Base-by-base conservation (phyloP, 352 stramenopile genomes). In the Globisporangium recalcitrans region DNA sequence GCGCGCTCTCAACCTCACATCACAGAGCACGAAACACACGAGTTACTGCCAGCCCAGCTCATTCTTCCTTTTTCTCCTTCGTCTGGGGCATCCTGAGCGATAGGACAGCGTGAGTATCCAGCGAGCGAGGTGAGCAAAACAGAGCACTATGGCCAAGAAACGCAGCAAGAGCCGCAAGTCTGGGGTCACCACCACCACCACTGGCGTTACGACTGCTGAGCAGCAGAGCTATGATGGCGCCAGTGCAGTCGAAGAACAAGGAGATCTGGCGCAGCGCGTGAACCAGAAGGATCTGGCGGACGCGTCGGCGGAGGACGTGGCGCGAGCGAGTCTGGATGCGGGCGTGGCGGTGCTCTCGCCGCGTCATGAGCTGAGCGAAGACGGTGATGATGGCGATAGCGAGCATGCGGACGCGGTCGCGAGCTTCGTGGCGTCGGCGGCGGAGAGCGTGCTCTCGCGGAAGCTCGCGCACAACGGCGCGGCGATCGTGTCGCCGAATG, bases 351-450 rank as follows among this genome's bases (percentile, higher is more conserved):
- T 3, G n/a, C 52, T 58, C 19, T 58, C 53, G 3, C 34, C 53
- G 13, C 53, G 34, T 13, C 47, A 52, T 21, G 10, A 91, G 56
- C 44, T 70, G 67, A 52, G 32, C 21, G 78, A 78, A 6, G 64
- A 60, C 0, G 78, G 75, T 1, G 78, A 70, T 9, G 10, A 49
- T 26, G 13, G n/a, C 3, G n/a, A 36, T 13, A 34, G 21, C 9
- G 11, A 31, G 22, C 24, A 34, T 36, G 42, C 13, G 2, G 36
- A 62, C 1, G 56, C 9, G 29, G 27, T 62, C 40, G 56, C 56
- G 42, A 42, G 22, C 24, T 62, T 62, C 31, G 56, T 40, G 40
- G 36, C 38, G 27, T 62, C 56, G 16, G 56, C 56, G 16, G 31
- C 46, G 13, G 56, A 62, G n/a, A 22, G 16, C 9, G 13, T 62